Base-by-base conservation (phyloP, 495 filamentous ascomycete species). In the Clohesyomyces aquaticus region DNA sequence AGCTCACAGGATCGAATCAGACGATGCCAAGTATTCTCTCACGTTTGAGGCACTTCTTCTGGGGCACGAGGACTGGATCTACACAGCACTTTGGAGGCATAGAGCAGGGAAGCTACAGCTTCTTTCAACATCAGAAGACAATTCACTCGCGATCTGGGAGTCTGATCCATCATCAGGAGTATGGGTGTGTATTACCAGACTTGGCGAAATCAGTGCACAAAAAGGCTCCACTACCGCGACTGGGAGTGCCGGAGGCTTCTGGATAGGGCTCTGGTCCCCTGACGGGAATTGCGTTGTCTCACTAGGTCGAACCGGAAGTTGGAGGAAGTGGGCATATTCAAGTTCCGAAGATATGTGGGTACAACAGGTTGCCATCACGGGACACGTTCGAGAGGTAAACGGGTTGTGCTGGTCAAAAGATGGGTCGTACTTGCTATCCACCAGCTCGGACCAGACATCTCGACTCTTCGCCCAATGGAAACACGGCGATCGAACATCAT, bases 1-100 rank as follows among this genome's bases (percentile, higher is more conserved):
- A 76, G 87, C 89, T 2, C 91, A 97, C 73, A 80, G 79, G 35
- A 81, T 91, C 26, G 79, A 86, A 65, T 80, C 86, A 27, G 74
- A 74, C 19, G 78, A 78, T 0, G 77, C 75, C 1, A 84, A 78
- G 35, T 96, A 88, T 75, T 91, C 87, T 27, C 79, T 96, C 48
- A 96, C 92, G 0, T 98, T 98, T 63, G 95, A 98, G 76, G 95
- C 95, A 6, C 80, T 99, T 12, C 83, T 99, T 9, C 85, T 98
- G 23, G 94, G 95, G 19, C 95, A 98, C 70, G 94, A 99, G 68
- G 94, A 99, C 70, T 99, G 94, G 94, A 90, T 99, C 23, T 97
- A 95, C 72, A 92, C 89, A 54, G 83, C 89, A 0, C 78, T 79
- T 38, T 99, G 94, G 94, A 80, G 82, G 28, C 81, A 82, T 10